Percentiles rank a stretch among this genome's conserved stretches.
Conservation (phyloP, 495 filamentous ascomycete species). For the Sordaria brevicollis region DNA sequence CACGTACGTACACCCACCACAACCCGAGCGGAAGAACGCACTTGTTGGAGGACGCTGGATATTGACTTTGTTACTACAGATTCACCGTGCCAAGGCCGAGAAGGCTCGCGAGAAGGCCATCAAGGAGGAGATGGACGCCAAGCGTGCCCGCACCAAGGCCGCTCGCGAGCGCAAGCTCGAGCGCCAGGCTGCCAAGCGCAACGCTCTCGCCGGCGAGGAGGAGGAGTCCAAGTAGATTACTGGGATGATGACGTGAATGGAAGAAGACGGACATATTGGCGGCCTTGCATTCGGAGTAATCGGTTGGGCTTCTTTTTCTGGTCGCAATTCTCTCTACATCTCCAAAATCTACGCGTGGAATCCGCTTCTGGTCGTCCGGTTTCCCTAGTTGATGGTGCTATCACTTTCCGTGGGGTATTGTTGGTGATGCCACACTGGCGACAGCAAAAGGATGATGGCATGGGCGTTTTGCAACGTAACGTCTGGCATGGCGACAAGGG, state of each 20-base stretch:
- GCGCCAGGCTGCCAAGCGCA: conserved; percentile 81
- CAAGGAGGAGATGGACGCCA: conserved; percentile 99
- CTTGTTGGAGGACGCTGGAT: background rate
- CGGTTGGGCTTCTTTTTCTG: conserved; percentile 42
- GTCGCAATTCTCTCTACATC: conserved; percentile 34
- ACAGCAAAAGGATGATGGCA: conserved; percentile 13
- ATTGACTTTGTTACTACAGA: conserved; percentile 43
- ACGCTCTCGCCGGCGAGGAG: conserved; percentile 62
- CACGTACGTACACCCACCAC: conserved; percentile 62
- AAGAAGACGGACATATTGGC: conserved; percentile 31
- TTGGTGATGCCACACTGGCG: conserved; percentile 10
- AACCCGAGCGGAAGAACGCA: background rate
- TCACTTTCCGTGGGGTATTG: conserved; percentile 7
- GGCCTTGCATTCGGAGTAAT: conserved; percentile 47
- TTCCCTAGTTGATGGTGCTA: conserved; percentile 10
- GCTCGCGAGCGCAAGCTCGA: conserved; percentile 92
- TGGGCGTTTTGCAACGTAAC: conserved; percentile 45
- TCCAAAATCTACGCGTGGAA: conserved; percentile 20
- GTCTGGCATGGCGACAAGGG: conserved; percentile 15
- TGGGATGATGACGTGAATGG: conserved; percentile 22
- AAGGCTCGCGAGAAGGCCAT: conserved; percentile 84
- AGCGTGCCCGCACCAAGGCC: conserved; percentile 99
- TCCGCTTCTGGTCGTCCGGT: conserved; percentile 8
- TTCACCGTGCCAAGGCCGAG: conserved; percentile 99
- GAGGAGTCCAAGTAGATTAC: conserved; percentile 46